Evolutionary conservation across 352 stramenopile genomes (phyloP).

Genomic region (Phytophthora kernoviae): DNA sequence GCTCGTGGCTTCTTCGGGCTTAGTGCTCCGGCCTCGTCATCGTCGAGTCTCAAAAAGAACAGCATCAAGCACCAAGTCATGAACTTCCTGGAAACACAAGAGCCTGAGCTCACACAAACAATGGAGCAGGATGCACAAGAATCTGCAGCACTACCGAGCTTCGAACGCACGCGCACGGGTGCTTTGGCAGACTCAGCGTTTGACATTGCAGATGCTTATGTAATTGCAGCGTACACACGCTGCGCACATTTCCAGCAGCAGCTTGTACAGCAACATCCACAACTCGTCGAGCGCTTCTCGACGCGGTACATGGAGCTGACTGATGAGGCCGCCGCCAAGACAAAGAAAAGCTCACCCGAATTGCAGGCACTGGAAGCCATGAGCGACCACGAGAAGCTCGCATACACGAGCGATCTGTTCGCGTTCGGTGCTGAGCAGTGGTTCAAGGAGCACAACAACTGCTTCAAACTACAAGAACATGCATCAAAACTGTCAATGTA

Average conservation of each 20-base stretch:
- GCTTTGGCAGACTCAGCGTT: constrained; percentile 58
- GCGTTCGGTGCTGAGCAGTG: constrained; percentile 55
- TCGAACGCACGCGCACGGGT: constrained; percentile 42
- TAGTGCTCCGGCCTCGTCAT: constrained; percentile 21
- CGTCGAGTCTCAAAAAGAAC: constrained; percentile 31
- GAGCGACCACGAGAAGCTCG: constrained; percentile 29
- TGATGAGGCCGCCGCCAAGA: constrained; percentile 23
- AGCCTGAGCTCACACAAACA: constrained; percentile 34
- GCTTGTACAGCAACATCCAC: constrained; percentile 29
- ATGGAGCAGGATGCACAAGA: constrained; percentile 7
- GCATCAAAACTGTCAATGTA: not conserved
- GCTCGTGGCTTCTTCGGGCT: constrained; percentile 71
- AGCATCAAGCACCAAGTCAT: constrained; percentile 80
- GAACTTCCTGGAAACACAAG: constrained; percentile 55
- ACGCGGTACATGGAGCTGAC: constrained; percentile 51
- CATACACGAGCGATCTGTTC: constrained; percentile 52
- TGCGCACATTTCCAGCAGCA: constrained; percentile 57
- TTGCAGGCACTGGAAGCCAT: constrained; percentile 42
- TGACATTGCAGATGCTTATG: constrained; percentile 83
- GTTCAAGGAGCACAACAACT: constrained; percentile 47
- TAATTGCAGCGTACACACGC: constrained; percentile 75
- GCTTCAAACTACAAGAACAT: constrained; percentile 21
- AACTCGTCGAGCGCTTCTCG: constrained; percentile 44
- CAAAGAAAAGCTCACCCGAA: constrained; percentile 43
- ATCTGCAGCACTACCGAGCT: constrained; percentile 21